Conservation (phyloP, 192 early-diverging fungal species). For the Gonapodya sp. region DNA sequence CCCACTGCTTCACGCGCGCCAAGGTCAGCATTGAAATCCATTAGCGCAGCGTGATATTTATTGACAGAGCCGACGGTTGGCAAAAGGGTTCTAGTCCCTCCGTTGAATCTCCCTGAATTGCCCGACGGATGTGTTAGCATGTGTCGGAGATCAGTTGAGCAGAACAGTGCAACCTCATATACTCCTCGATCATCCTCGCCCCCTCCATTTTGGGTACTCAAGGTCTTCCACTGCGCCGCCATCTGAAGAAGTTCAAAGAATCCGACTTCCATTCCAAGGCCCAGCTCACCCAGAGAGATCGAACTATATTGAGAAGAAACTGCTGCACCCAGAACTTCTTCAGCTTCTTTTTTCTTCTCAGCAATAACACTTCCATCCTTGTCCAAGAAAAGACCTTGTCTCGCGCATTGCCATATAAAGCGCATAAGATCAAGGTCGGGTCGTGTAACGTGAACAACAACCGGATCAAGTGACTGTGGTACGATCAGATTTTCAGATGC, state of each 20-base stretch:
- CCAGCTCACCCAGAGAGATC: background rate
- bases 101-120: no score
- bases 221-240: background rate
- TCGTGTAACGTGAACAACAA: background rate
- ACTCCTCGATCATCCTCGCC: background rate
- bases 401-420: background rate
- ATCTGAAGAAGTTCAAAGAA: background rate
- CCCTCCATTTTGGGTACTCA: background rate
- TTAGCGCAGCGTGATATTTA: background rate
- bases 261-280: background rate
- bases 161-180: background rate
- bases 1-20: background rate
- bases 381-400: background rate
- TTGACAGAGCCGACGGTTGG: no score
- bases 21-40: background rate
- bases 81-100: no score
- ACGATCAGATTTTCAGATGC: background rate
- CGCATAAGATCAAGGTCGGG: background rate
- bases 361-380: background rate
- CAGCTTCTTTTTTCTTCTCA: background rate
- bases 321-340: background rate
- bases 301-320: background rate
- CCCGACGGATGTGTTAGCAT: no score
- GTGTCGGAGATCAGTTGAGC: background rate
- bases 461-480: background rate